A percentile compares a stretch with the other conserved stretches of the same genome.
These are phyloP conservation scores for Paramecium biaurelia DNA, from an alignment of 73 alveolate species.

Conservation along the genomic window DNA sequence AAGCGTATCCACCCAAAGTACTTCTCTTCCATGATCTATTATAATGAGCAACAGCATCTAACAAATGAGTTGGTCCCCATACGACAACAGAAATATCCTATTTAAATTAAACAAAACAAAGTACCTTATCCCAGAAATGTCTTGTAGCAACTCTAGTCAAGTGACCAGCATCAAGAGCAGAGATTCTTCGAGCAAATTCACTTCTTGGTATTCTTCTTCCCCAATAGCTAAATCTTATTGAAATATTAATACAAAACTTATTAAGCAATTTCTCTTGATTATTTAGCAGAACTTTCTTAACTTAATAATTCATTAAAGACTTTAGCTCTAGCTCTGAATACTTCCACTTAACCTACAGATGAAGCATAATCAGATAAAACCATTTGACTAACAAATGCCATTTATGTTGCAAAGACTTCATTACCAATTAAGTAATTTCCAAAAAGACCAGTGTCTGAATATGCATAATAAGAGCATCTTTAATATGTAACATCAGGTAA, in stretches of 20 bases:
- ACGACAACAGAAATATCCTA: conserved; percentile 60
- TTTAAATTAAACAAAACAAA: not conserved
- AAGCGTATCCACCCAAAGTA: conserved; percentile 59
- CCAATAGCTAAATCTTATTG: conserved; percentile 40
- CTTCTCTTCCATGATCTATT: conserved; percentile 64
- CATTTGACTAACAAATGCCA: conserved; percentile 64
- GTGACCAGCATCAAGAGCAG: conserved; percentile 67
- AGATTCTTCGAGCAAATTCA: conserved; percentile 79
- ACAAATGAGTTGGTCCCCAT: conserved; percentile 65
- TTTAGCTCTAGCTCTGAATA: conserved; percentile 78
- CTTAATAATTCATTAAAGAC: conserved; percentile 72
- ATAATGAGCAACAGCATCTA: conserved; percentile 53
- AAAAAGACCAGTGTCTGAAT: conserved; percentile 79
- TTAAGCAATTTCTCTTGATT: conserved; percentile 52
- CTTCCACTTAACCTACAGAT: conserved; percentile 71
- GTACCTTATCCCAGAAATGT: conserved; percentile 62
- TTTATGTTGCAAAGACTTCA: conserved; percentile 77
- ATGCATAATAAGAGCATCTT: conserved; percentile 70
- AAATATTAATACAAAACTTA: not conserved
- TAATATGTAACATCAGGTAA: conserved; percentile 79
- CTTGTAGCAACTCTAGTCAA: conserved; percentile 63
- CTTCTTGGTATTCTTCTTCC: conserved; percentile 84
- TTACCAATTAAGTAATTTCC: conserved; percentile 81
- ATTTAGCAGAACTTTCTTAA: conserved; percentile 61
- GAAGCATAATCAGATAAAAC: conserved; percentile 61